A percentile compares a stretch with the other conserved stretches of the same genome.
Evolutionary conservation across 2,329 filamentous ascomycete genomes (phyloP).

Genomic region (Exophiala sideris): DNA sequence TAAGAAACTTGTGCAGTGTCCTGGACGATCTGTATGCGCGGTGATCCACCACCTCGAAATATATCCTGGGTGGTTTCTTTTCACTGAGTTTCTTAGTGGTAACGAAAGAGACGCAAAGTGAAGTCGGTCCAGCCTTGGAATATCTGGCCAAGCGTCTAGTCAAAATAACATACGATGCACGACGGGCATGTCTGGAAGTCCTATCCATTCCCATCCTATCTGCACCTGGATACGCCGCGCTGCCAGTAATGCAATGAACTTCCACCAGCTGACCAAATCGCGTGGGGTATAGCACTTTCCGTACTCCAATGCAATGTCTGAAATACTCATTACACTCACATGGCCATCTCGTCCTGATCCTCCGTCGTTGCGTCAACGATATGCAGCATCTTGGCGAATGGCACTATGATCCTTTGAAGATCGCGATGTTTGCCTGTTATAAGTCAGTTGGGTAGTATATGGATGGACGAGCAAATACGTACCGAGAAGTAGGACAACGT

Average conservation of each 20-base stretch:
- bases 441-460: slow-evolving; percentile 34
- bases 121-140: neutral
- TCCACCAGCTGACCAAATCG: no score
- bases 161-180: no score
- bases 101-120: neutral
- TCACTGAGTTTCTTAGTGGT: no score
- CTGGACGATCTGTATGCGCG: neutral
- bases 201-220: neutral
- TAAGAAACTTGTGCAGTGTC: neutral
- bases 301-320: neutral
- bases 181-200: neutral
- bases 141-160: no score
- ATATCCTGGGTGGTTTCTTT: no score
- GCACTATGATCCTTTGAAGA: slow-evolving; percentile 88
- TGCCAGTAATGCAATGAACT: no score
- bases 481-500: slow-evolving; percentile 91
- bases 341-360: slow-evolving; percentile 30
- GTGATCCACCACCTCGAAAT: no score
- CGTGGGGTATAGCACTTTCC: no score
- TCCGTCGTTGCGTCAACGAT: slow-evolving; percentile 36
- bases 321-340: slow-evolving; percentile 9
- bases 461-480: slow-evolving; percentile 41
- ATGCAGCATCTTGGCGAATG: slow-evolving; percentile 81
- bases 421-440: slow-evolving; percentile 84
- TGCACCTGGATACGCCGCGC: no score